phyloP scores from a whole-genome alignment of 2,329 filamentous ascomycete genomes.

The Hirsutella rhossiliensis region DNA sequence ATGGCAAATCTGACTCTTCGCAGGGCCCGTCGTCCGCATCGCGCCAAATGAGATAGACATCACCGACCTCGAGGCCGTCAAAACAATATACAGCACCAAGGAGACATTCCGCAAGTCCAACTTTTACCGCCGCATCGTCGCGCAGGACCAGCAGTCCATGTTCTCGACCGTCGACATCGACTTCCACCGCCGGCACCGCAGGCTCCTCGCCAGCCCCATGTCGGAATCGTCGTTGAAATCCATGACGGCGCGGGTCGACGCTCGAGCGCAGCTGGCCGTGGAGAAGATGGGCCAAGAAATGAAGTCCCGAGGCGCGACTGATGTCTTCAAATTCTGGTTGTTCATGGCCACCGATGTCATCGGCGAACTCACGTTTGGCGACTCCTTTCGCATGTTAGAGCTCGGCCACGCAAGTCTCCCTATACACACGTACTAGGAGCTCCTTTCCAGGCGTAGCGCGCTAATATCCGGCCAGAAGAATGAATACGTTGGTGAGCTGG shows the following conservation, averaged over 20 bases:
- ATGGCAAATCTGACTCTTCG: not conserved
- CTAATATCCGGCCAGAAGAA: conserved; percentile 10
- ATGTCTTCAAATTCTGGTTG: conserved; percentile 41
- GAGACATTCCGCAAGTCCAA: conserved; percentile 13
- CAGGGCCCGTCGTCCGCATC: conserved; percentile 14
- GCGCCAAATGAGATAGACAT: conserved; percentile 11
- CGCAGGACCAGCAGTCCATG: conserved; percentile 9
- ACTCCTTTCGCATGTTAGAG: conserved; percentile 42
- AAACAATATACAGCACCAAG: conserved; percentile 19
- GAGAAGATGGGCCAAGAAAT: conserved; percentile 32
- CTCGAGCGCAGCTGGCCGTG: conserved; percentile 25
- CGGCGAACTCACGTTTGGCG: conserved; percentile 39
- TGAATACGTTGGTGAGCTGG: conserved; percentile 27
- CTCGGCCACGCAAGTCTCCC: conserved; percentile 26
- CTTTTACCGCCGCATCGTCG: conserved; percentile 11
- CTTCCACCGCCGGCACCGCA: conserved; percentile 25
- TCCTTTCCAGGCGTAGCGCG: not conserved
- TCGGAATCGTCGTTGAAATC: conserved; percentile 22
- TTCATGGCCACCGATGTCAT: conserved; percentile 44
- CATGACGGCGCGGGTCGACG: conserved; percentile 20
- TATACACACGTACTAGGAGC: not conserved
- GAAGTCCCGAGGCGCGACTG: conserved; percentile 18
- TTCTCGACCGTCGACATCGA: conserved; percentile 27
- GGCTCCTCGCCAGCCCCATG: conserved; percentile 27
- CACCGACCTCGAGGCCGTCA: conserved; percentile 9